phyloP scores from a whole-genome alignment of 1,139 yeast genomes.

The Debaryomyces sp. region DNA sequence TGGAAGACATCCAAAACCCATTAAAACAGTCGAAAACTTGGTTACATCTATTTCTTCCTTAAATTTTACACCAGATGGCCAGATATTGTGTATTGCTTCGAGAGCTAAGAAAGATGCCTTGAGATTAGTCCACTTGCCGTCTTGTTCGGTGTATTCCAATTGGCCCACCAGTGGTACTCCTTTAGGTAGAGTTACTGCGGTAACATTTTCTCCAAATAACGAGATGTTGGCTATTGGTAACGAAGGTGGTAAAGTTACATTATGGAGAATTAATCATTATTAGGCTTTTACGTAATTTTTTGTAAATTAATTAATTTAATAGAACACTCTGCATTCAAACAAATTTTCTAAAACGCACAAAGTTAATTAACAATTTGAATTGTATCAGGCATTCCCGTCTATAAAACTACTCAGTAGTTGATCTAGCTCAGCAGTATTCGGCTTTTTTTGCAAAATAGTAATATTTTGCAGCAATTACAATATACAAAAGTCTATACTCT shows the following conservation, averaged over 20 bases:
- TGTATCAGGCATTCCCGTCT: background rate
- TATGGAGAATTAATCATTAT: slow-evolving; percentile 88
- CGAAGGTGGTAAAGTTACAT: slow-evolving; percentile 85
- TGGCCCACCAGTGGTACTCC: slow-evolving; percentile 99
- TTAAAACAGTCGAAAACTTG: slow-evolving; percentile 72
- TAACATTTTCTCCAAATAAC: slow-evolving; percentile 76
- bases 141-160: slow-evolving; percentile 83
- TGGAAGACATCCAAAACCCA: slow-evolving; percentile 41
- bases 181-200: slow-evolving; percentile 87
- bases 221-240: slow-evolving; percentile 90
- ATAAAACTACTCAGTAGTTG: background rate
- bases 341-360: background rate
- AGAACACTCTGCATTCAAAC: slow-evolving; percentile 4
- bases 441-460: too few species aligned
- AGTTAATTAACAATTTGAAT: background rate
- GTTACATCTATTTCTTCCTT: slow-evolving; percentile 79
- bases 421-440: too few species aligned
- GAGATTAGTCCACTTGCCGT: slow-evolving; percentile 83
- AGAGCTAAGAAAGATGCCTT: slow-evolving; percentile 86
- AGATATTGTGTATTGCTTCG: slow-evolving; percentile 81
- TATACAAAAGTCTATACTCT: background rate
- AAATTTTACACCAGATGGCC: slow-evolving; percentile 85
- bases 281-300: slow-evolving; percentile 16
- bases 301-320: slow-evolving; percentile 2
- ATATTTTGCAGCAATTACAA: background rate